Base-by-base conservation (phyloP, 345 rosid species). In the Passiflora organensis region DNA sequence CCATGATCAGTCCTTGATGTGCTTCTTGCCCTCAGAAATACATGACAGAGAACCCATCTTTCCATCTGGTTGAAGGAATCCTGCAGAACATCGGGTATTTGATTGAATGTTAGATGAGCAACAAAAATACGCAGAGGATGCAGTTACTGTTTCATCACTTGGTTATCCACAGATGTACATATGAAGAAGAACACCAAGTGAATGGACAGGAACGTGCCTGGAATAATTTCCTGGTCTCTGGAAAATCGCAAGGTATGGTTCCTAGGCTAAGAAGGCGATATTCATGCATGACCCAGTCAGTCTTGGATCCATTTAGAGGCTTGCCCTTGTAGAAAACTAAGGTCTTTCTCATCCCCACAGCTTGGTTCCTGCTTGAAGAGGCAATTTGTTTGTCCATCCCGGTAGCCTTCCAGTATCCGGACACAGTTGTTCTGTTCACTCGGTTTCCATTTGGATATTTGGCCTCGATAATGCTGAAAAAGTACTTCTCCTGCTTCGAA, bases 221-320 rank as follows among this genome's bases (percentile, higher is more conserved):
- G 49, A 38, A n/a, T 21, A 63, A 42, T 63, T 19, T 60, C 8
- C 13, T 44, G 32, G 38, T 13, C 19, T 17, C 36, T 32, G 6
- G 64, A 34, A 16, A 21, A 43, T 48, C 6, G 51, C 50, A 48
- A 16, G 60, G 17, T 28, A 38, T 5, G 15, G 37, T 56, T 17
- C 44, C 70, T 23, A 46, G n/a, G 12, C 37, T 51, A 34, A 58
- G 71, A 19, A 87, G 85, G 58, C 94, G 76, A 37, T 84, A 87
- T 62, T 90, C 97, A 45, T 90, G 91, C 96, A 87, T 90, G 68
- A 87, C 67, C 97, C 97, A 90, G 56, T 86, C 79, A 52, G 95
- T 90, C 76, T 74, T 82, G 13, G 78, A 72, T 5, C 86, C 87
- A 55, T 68, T 55, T 20, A 83, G 84, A 53, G 75, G 64, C 73